A percentile compares a stretch with the other conserved stretches of the same genome.
phyloP scores from a whole-genome alignment of 2,329 filamentous ascomycete genomes.

The Diaporthe sp. region DNA sequence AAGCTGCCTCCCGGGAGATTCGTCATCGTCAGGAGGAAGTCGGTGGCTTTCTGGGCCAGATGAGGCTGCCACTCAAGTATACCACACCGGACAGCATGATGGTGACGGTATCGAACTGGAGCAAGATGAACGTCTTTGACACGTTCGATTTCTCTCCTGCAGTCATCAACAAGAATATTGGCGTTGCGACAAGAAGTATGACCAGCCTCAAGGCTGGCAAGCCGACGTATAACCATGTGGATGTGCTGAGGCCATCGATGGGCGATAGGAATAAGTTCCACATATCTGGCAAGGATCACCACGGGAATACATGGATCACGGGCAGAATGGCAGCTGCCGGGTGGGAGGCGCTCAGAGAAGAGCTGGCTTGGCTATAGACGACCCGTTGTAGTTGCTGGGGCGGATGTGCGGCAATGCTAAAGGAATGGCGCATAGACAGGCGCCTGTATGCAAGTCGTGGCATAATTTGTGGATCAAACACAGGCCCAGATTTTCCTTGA shows the following conservation, averaged over 20 bases:
- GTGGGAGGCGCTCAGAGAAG: conserved; percentile 4
- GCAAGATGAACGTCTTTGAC: conserved; percentile 9
- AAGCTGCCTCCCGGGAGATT: conserved; percentile 13
- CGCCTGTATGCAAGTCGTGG: no score
- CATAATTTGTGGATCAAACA: no score
- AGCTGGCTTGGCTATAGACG: conserved; percentile 7
- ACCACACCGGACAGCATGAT: conserved; percentile 25
- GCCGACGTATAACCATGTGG: conserved; percentile 12
- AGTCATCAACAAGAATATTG: conserved; percentile 9
- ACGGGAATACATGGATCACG: conserved; percentile 6
- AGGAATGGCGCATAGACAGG: no score
- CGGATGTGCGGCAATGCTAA: no score
- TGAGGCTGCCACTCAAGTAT: conserved; percentile 16
- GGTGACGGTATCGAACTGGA: conserved; percentile 16
- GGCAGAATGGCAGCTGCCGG: conserved; percentile 18
- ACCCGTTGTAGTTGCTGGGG: not conserved
- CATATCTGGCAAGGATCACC: conserved; percentile 22
- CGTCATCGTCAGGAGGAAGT: conserved; percentile 1
- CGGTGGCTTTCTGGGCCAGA: not conserved
- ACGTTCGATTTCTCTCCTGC: conserved; percentile 20
- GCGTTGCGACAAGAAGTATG: not conserved
- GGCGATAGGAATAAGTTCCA: conserved; percentile 6
- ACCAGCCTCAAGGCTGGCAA: conserved; percentile 14
- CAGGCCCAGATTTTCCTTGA: not conserved
- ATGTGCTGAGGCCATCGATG: not conserved